These are phyloP conservation scores for Fusarium humuli DNA, from an alignment of 2,329 filamentous ascomycete species.

Conservation along the genomic window DNA sequence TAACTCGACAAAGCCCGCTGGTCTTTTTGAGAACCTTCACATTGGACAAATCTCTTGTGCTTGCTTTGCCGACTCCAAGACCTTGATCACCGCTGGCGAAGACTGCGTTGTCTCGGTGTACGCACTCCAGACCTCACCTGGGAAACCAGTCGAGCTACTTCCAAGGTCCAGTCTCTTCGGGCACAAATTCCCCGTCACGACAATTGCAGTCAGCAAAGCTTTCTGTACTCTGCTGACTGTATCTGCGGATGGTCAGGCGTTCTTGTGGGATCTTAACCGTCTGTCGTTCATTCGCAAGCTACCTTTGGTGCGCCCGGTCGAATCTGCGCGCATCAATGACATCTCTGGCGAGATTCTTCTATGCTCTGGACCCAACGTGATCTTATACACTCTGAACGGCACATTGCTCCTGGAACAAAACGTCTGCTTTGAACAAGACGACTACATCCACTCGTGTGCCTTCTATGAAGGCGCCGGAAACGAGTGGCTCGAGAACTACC, in stretches of 20 bases:
- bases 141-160: conserved; percentile 81
- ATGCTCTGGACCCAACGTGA: conserved; percentile 78
- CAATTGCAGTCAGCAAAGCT: conserved; percentile 85
- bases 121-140: conserved; percentile 71
- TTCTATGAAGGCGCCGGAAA: conserved; percentile 93
- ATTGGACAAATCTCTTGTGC: conserved; percentile 88
- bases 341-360: conserved; percentile 90
- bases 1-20: conserved; percentile 67
- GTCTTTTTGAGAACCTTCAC: conserved; percentile 93
- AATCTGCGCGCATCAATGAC: conserved; percentile 90
- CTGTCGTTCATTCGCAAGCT: conserved; percentile 86
- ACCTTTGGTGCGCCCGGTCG: conserved; percentile 66
- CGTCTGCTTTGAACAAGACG: conserved; percentile 76
- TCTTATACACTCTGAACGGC: conserved; percentile 90
- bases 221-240: conserved; percentile 90
- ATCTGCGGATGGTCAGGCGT: conserved; percentile 82
- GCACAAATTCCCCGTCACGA: conserved; percentile 84
- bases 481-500: conserved; percentile 88
- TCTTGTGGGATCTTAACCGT: conserved; percentile 95
- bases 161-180: conserved; percentile 87
- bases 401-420: conserved; percentile 84
- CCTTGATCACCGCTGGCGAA: conserved; percentile 89
- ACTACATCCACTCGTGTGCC: conserved; percentile 83
- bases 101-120: conserved; percentile 93
- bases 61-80: conserved; percentile 88